phyloP scores from a whole-genome alignment of 345 rosid species.

The Euphorbia lathyris region DNA sequence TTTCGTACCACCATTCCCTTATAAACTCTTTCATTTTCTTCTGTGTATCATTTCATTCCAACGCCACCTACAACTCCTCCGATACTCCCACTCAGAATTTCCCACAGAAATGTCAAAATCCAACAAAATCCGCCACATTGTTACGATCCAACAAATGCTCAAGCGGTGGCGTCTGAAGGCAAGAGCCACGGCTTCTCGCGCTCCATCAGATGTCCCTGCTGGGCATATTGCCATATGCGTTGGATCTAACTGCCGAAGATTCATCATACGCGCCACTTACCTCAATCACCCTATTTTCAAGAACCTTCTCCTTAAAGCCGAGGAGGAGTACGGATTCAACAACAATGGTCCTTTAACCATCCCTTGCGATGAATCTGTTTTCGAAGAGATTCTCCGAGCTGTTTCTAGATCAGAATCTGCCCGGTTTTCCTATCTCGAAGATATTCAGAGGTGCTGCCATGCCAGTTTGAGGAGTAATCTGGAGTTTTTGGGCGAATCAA shows the following conservation, averaged over 20 bases:
- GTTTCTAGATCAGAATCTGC: constrained; percentile 41
- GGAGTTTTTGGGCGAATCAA: constrained; percentile 41
- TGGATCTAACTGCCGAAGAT: constrained; percentile 52
- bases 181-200: constrained; percentile 29
- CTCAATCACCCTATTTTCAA: constrained; percentile 83
- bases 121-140: constrained; percentile 68
- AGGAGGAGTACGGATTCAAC: constrained; percentile 83
- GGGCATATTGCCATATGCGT: constrained; percentile 87
- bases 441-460: constrained; percentile 56
- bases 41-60: too few species aligned
- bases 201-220: constrained; percentile 65
- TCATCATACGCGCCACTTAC: constrained; percentile 65
- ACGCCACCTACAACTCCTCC: too few species aligned
- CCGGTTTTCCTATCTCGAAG: constrained; percentile 32
- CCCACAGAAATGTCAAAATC: constrained; percentile 34
- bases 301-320: constrained; percentile 59
- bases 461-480: constrained; percentile 31
- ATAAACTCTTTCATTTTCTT: neutral
- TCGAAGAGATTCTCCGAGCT: constrained; percentile 60
- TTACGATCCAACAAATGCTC: constrained; percentile 74
- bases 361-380: constrained; percentile 81
- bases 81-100: too few species aligned
- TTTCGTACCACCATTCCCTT: neutral
- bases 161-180: constrained; percentile 75
- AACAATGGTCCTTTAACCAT: constrained; percentile 63